A percentile compares a stretch with the other conserved stretches of the same genome.
phyloP scores from a whole-genome alignment of 495 filamentous ascomycete genomes.

The Aspergillus campestris region DNA sequence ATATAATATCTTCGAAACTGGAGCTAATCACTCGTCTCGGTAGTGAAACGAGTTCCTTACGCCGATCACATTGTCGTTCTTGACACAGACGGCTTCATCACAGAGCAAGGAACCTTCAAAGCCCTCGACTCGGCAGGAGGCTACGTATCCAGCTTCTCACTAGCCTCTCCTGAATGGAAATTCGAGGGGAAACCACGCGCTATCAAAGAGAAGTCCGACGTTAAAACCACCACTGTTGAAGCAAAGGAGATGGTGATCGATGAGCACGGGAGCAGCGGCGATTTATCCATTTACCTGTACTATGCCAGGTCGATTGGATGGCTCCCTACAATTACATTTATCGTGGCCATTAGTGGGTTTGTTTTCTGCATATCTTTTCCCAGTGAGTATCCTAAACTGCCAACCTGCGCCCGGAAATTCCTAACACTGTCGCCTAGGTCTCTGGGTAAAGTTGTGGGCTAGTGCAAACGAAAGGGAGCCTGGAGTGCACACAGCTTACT shows the following conservation, averaged over 20 bases:
- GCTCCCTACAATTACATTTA: conserved; percentile 33
- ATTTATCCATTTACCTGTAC: conserved; percentile 50
- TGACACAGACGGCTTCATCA: conserved; percentile 31
- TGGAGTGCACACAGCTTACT: conserved; percentile 38
- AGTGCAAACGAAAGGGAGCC: conserved; percentile 31
- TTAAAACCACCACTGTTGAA: conserved; percentile 7
- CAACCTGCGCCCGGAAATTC: not conserved
- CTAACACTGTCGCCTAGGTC: conserved; percentile 20
- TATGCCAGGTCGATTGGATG: conserved; percentile 47
- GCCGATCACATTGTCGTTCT: conserved; percentile 47
- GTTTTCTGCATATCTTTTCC: conserved; percentile 42
- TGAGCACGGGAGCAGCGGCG: conserved; percentile 37
- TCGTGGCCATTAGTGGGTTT: conserved; percentile 33
- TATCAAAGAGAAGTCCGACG: not conserved
- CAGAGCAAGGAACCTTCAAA: conserved; percentile 45
- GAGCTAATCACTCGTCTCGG: not conserved
- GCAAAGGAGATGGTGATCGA: conserved; percentile 20
- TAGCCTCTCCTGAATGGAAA: conserved; percentile 24
- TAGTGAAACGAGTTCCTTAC: conserved; percentile 40
- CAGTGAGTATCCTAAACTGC: conserved; percentile 13
- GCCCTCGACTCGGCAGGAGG: conserved; percentile 36
- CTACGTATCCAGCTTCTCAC: conserved; percentile 41
- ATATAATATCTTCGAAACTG: too few species aligned
- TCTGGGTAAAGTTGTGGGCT: conserved; percentile 52
- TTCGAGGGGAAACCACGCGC: conserved; percentile 16